Percentiles rank a stretch among this genome's conserved stretches.
Evolutionary conservation across 164 flowering plant species (phyloP).

Genomic region (Annona squamosa): DNA sequence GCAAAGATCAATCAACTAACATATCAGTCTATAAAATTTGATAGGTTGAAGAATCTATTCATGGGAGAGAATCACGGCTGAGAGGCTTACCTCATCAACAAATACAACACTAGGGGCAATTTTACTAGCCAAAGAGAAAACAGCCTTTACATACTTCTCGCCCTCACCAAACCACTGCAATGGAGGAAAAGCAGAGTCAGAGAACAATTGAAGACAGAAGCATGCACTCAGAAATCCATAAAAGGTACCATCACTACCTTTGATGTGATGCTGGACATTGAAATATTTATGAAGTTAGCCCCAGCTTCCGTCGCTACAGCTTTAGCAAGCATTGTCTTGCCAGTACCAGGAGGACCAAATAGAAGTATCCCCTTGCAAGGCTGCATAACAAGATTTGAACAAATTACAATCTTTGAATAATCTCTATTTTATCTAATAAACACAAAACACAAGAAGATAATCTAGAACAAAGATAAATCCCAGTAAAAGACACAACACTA

Average conservation of each 20-base stretch:
- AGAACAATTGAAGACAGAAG: not conserved
- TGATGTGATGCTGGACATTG: conserved; percentile 96
- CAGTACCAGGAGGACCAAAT: conserved; percentile 98
- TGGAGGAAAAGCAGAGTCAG: not conserved
- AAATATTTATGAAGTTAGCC: conserved; percentile 91
- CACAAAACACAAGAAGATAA: no score
- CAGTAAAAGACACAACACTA: no score
- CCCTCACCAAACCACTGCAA: conserved; percentile 98
- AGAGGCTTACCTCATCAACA: conserved; percentile 79
- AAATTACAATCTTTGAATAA: not conserved
- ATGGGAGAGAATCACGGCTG: not conserved
- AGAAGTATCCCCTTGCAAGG: conserved; percentile 94
- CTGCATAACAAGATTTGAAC: conserved; percentile 32
- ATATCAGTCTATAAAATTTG: not conserved
- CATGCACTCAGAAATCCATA: not conserved
- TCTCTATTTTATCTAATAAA: no score
- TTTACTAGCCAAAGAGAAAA: conserved; percentile 92
- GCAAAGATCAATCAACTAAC: not conserved
- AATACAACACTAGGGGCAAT: conserved; percentile 90
- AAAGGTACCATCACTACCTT: conserved; percentile 33
- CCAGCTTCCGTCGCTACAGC: conserved; percentile 99
- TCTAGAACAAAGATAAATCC: no score
- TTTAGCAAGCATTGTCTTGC: conserved; percentile 97
- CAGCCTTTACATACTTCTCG: conserved; percentile 93
- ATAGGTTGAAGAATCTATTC: not conserved